These are phyloP conservation scores for Aurifilum marmelostoma DNA, from an alignment of 2,329 filamentous ascomycete species.

Conservation along the genomic window DNA sequence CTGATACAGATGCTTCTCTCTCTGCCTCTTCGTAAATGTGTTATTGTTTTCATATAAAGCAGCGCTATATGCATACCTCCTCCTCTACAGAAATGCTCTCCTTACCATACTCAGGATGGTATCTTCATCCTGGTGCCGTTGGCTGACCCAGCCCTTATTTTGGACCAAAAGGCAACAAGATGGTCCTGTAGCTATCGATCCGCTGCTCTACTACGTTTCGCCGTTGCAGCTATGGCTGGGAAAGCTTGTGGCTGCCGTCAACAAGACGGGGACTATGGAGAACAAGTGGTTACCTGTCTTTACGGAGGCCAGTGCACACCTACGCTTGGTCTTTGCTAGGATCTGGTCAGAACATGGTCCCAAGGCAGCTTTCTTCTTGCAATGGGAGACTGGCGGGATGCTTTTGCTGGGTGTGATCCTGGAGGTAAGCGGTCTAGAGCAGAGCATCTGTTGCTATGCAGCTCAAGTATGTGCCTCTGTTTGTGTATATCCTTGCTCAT, in stretches of 20 bases:
- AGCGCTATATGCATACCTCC: background rate
- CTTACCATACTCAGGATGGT: background rate
- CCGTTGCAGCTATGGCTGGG: slow-evolving; percentile 17
- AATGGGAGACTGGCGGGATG: slow-evolving; percentile 18
- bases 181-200: slow-evolving; percentile 9
- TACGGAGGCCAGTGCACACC: slow-evolving; percentile 2
- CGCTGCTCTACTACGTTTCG: slow-evolving; percentile 16
- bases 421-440: background rate
- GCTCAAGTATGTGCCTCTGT: background rate
- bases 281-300: slow-evolving; percentile 14
- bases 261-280: slow-evolving; percentile 9
- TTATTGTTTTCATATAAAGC: background rate
- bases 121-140: background rate
- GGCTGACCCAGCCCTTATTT: background rate
- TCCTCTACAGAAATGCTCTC: background rate
- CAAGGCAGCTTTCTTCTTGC: slow-evolving; percentile 10
- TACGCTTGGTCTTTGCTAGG: slow-evolving; percentile 4
- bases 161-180: background rate
- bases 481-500: background rate
- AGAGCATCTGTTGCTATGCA: background rate
- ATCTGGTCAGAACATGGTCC: background rate
- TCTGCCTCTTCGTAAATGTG: too few relatives aligned
- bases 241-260: slow-evolving; percentile 3
- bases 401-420: slow-evolving; percentile 9
- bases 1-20: background rate